Conservation (phyloP, 1,284 basidiomycete species). For the Tilletia horrida region DNA sequence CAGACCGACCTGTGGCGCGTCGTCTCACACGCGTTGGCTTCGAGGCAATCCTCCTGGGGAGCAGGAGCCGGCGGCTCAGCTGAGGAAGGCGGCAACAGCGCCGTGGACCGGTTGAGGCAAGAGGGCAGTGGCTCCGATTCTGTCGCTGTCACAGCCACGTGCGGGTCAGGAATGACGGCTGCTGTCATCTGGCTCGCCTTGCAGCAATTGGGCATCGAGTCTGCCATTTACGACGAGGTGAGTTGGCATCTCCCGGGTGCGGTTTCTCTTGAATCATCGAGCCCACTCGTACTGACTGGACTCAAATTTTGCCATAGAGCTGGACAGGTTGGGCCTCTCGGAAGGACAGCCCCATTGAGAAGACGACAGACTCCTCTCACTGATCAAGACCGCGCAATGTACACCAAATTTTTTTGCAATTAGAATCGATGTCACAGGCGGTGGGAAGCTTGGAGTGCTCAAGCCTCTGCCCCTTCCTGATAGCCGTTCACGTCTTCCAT, state of each 20-base stretch:
- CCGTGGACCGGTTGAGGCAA: constrained; percentile 49
- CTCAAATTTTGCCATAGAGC: constrained; percentile 17
- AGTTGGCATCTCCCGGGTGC: constrained; percentile 37
- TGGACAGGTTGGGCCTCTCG: constrained; percentile 36
- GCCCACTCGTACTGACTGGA: background rate
- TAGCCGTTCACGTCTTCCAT: constrained; percentile 49
- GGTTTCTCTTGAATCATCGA: background rate
- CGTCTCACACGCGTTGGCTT: constrained; percentile 65
- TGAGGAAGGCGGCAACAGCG: constrained; percentile 57
- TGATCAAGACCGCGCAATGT: background rate
- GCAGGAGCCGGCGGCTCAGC: constrained; percentile 61
- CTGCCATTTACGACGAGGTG: constrained; percentile 79
- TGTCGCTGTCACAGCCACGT: constrained; percentile 44
- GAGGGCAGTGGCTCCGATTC: constrained; percentile 31
- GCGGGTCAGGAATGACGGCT: constrained; percentile 82
- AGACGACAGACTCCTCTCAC: constrained; percentile 11
- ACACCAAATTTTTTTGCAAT: background rate
- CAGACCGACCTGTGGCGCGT: constrained; percentile 50
- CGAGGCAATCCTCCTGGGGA: constrained; percentile 61
- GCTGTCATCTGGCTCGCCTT: constrained; percentile 85
- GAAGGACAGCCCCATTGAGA: constrained; percentile 22
- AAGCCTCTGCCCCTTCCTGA: constrained; percentile 19
- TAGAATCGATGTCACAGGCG: constrained; percentile 18
- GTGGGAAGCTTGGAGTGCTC: constrained; percentile 16
- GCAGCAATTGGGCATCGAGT: constrained; percentile 64